Evolutionary conservation across 169 alveolate genomes (phyloP), one percentile per base, ranked within the genome.

Genomic region (Plasmodium sp.): DNA sequence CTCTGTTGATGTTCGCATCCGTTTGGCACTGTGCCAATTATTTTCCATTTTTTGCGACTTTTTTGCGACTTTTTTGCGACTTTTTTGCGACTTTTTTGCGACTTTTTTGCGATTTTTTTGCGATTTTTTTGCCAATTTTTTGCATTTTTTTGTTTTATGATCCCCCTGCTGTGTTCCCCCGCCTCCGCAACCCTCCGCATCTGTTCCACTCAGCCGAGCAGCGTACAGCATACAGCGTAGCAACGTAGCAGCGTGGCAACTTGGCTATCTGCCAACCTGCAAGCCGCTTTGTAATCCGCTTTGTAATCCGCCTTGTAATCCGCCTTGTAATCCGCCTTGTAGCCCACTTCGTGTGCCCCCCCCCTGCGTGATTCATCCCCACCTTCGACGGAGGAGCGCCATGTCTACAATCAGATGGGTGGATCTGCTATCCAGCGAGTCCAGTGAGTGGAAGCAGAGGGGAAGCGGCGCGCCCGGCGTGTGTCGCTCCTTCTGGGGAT

Each of bases 371-470:
- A 48, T n/a, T n/a, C n/a, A n/a, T 12, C 10, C 14, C 72, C 36
- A 56, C 22, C 22, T 34, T 22, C 31, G 14, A n/a, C 77, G 80
- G 16, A 62, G 36, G 36, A 27, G 12, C 43, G 72, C 22, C 31
- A 95, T 96, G 97, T 84, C 95, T 77, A 84, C 94, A 27, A 95
- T 95, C n/a, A 95, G 96, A 93, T 96, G 97, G 97, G 97, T 95
- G 33, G 97, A 96, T 92, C 94, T 96, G 5, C 94, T 96, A 45
- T 95, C 97, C 86, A 96, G 97, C 95, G 97, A 96, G 48, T 96
- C 97, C 56, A 94, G 97, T 96, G 94, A 95, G 4, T 31, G 31
- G 56, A 45, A 51, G 54, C 2, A 84, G 3, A 6, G 27, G 48
- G 22, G 71, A 73, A 73, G 27, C 41, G 77, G 22, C 10, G 41